Evolutionary conservation across 1,284 basidiomycete genomes (phyloP).

Genomic region (Ceraceosorus guamensis): DNA sequence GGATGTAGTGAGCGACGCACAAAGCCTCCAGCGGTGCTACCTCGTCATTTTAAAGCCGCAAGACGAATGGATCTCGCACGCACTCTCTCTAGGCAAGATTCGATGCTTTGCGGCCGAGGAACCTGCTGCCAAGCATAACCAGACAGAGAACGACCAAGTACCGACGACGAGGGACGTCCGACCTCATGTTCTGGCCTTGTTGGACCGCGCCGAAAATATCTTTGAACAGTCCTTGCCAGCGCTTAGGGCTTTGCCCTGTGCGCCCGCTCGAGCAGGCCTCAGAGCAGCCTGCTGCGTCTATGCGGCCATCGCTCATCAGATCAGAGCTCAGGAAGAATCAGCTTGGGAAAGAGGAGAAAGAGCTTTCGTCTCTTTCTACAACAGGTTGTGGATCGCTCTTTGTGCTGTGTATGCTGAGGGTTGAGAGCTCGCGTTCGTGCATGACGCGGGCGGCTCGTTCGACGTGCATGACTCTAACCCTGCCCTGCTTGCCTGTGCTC

Average conservation of each 20-base stretch:
- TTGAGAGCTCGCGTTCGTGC: too few relatives aligned
- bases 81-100: slow-evolving; percentile 11
- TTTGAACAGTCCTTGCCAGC: slow-evolving; percentile 24
- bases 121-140: neutral
- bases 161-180: slow-evolving; percentile 16
- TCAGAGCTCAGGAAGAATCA: slow-evolving; percentile 14
- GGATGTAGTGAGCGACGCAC: slow-evolving; percentile 30
- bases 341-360: slow-evolving; percentile 15
- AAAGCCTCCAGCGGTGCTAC: slow-evolving; percentile 30
- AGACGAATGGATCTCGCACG: slow-evolving; percentile 5
- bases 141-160: neutral
- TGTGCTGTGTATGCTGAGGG: slow-evolving; percentile 18
- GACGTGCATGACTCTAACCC: too few relatives aligned
- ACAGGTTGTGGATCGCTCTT: slow-evolving; percentile 14
- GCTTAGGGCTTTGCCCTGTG: slow-evolving; percentile 22
- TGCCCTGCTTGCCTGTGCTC: too few relatives aligned
- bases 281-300: slow-evolving; percentile 37
- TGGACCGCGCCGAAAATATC: slow-evolving; percentile 19
- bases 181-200: slow-evolving; percentile 18
- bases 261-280: slow-evolving; percentile 25
- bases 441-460: too few relatives aligned
- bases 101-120: neutral
- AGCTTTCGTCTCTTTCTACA: slow-evolving; percentile 17
- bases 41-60: slow-evolving; percentile 20
- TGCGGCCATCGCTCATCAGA: slow-evolving; percentile 21